phyloP scores from a whole-genome alignment of 164 flowering plant species.

The Litsea cubeba region DNA sequence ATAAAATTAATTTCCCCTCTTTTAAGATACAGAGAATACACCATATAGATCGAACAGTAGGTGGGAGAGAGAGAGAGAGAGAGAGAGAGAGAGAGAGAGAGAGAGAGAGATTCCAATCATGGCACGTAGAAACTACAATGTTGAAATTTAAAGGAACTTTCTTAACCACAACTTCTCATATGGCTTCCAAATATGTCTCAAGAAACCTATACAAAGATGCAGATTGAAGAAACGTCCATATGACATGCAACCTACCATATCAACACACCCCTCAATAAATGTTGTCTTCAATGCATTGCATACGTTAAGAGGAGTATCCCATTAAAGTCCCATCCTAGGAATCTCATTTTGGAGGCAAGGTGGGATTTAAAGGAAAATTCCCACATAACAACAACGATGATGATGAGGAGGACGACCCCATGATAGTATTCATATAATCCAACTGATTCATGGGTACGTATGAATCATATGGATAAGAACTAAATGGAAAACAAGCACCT shows the following conservation, averaged over 20 bases:
- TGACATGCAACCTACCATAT: background rate
- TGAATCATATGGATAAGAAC: conserved; percentile 10
- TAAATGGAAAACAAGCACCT: conserved; percentile 14
- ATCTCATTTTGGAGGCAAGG: conserved; percentile 27
- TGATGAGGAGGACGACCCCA: conserved; percentile 20
- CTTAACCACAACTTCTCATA: background rate
- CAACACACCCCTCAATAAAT: background rate
- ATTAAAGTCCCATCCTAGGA: background rate
- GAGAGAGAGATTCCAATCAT: background rate
- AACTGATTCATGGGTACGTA: conserved; percentile 15
- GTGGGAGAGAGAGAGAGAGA: too few relatives aligned
- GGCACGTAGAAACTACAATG: background rate
- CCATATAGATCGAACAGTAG: too few relatives aligned
- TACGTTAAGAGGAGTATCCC: background rate
- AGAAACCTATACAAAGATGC: background rate
- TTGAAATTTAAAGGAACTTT: background rate
- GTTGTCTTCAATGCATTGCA: background rate
- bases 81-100: background rate
- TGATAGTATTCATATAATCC: conserved; percentile 29
- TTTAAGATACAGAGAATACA: too few relatives aligned
- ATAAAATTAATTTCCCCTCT: too few relatives aligned
- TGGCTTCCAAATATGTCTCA: background rate
- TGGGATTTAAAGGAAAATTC: conserved; percentile 32
- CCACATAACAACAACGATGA: conserved; percentile 23
- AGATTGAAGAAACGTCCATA: background rate